Evolutionary conservation across 805 yeast genomes (phyloP).

Genomic region (Wickerhamiella azyma): DNA sequence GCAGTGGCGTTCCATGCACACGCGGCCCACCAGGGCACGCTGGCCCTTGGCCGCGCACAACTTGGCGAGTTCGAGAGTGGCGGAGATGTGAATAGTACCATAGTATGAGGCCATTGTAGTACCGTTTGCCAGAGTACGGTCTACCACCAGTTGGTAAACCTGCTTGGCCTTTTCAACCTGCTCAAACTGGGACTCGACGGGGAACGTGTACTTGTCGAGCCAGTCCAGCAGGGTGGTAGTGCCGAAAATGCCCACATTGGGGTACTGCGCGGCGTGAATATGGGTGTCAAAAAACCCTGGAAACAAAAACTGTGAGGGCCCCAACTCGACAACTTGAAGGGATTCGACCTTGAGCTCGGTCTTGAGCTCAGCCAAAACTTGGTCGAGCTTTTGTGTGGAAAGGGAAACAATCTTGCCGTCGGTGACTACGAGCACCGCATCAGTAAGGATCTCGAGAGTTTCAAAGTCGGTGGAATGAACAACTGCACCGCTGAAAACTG

Average conservation of each 20-base stretch:
- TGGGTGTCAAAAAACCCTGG: constrained; percentile 80
- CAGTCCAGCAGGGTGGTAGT: constrained; percentile 77
- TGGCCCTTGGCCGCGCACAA: constrained; percentile 57
- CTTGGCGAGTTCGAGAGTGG: constrained; percentile 67
- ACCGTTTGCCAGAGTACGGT: constrained; percentile 59
- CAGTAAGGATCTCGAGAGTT: constrained; percentile 37
- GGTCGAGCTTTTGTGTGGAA: constrained; percentile 9
- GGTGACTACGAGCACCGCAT: constrained; percentile 40
- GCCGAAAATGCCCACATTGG: constrained; percentile 73
- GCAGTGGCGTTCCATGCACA: constrained; percentile 80
- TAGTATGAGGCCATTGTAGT: constrained; percentile 89
- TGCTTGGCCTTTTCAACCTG: constrained; percentile 40
- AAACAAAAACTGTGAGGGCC: constrained; percentile 40
- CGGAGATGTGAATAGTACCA: constrained; percentile 70
- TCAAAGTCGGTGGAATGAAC: constrained; percentile 12
- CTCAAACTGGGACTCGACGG: constrained; percentile 58
- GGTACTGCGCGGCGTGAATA: constrained; percentile 75
- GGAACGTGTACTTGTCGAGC: constrained; percentile 80
- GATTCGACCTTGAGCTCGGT: constrained; percentile 4
- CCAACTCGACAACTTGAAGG: background rate
- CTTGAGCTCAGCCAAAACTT: background rate
- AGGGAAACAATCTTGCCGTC: constrained; percentile 10
- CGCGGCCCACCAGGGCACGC: constrained; percentile 82
- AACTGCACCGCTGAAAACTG: constrained; percentile 10
- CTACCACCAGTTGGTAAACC: constrained; percentile 56